phyloP scores from a whole-genome alignment of 163 green algal species.

The Volvox carteri region DNA sequence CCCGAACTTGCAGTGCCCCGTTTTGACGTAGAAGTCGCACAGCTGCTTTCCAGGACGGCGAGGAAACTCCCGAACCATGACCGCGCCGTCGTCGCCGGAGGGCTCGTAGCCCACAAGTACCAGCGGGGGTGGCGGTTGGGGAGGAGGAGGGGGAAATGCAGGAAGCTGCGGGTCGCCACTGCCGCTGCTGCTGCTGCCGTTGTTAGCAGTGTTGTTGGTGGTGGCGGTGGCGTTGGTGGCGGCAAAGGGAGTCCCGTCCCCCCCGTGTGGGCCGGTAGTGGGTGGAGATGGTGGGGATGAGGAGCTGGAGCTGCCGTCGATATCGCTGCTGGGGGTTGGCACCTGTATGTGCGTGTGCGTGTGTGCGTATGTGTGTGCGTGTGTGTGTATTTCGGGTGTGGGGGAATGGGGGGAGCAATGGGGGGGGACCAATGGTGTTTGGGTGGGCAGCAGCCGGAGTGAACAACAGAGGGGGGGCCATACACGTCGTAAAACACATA shows the following conservation, averaged over 20 bases:
- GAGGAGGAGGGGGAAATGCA: not conserved
- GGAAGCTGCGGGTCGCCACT: too few species aligned
- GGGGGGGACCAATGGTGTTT: too few species aligned
- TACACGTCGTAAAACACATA: too few species aligned
- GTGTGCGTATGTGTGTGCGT: too few species aligned
- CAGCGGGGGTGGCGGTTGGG: not conserved
- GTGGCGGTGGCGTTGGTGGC: not conserved
- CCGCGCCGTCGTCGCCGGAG: slow-evolving; percentile 29
- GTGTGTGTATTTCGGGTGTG: too few species aligned
- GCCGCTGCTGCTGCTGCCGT: not conserved
- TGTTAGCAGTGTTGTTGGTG: not conserved
- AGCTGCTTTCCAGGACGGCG: slow-evolving; percentile 58
- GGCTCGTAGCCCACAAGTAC: slow-evolving; percentile 65
- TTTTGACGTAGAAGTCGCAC: slow-evolving; percentile 90
- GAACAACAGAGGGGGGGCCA: too few species aligned
- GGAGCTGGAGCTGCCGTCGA: too few species aligned
- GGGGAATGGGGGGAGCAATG: too few species aligned
- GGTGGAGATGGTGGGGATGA: not conserved
- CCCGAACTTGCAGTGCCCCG: slow-evolving; percentile 90
- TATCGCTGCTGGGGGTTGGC: too few species aligned
- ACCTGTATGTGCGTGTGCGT: too few species aligned
- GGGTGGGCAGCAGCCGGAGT: too few species aligned
- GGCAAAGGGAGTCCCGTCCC: too few species aligned
- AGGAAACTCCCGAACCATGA: slow-evolving; percentile 56
- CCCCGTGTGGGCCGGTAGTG: not conserved